A percentile compares a stretch with the other conserved stretches of the same genome.
Evolutionary conservation across 129 eudicot genomes (phyloP).

Genomic region (Chrysanthemum lavandulifolium): DNA sequence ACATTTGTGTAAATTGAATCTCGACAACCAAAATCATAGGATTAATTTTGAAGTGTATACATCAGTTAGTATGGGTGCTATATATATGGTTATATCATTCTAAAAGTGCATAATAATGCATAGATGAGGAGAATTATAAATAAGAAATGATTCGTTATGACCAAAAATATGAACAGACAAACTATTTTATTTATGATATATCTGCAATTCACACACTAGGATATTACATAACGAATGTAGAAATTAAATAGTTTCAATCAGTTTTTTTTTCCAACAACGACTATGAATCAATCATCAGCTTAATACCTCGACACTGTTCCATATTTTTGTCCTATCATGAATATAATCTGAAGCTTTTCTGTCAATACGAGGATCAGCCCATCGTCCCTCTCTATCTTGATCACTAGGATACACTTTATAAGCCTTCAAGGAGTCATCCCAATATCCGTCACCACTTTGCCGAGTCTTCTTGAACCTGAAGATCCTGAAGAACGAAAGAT

Average conservation of each 20-base stretch:
- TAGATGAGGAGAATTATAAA: no score
- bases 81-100: no score
- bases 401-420: conserved; percentile 42
- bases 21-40: no score
- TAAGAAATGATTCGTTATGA: no score
- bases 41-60: no score
- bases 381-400: conserved; percentile 21
- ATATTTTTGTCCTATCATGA: conserved; percentile 22
- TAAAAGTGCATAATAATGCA: no score
- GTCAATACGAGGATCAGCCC: conserved; percentile 41
- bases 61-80: no score
- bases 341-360: conserved; percentile 38
- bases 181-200: no score
- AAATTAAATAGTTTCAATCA: no score
- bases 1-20: no score
- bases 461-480: conserved; percentile 33
- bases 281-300: conserved; percentile 10
- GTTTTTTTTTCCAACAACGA: background rate
- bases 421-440: conserved; percentile 40
- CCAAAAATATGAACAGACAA: no score
- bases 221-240: conserved; percentile 3
- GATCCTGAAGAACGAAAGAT: conserved; percentile 13
- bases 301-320: conserved; percentile 38
- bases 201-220: no score
- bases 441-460: conserved; percentile 16